These are phyloP conservation scores for Asterella californica DNA, from an alignment of 225 moss, liverwort and hornwort genomes.

Conservation along the genomic window DNA sequence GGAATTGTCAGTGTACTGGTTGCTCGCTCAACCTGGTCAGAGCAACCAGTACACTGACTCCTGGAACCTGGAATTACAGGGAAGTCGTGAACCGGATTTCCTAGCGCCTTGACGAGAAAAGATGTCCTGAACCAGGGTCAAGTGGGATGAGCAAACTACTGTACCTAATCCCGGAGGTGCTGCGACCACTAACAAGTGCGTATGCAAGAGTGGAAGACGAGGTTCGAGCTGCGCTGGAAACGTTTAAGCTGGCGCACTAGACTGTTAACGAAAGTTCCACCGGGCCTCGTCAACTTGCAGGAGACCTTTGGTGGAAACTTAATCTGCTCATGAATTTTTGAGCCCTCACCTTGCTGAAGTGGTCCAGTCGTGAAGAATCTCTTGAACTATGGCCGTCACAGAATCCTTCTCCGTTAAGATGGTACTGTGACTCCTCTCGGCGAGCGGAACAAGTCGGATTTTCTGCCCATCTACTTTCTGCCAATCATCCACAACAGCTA, in stretches of 20 bases:
- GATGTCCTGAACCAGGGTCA: no score
- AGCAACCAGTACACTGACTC: no score
- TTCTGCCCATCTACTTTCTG: slow-evolving; percentile 37
- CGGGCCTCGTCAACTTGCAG: background rate
- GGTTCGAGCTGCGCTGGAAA: background rate
- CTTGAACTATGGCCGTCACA: slow-evolving; percentile 32
- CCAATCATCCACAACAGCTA: slow-evolving; percentile 43
- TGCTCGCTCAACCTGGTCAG: no score
- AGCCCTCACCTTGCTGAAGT: background rate
- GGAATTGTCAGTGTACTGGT: no score
- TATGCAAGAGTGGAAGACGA: background rate
- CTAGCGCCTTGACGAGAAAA: no score
- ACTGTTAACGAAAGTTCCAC: background rate
- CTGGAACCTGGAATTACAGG: no score
- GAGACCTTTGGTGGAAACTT: background rate
- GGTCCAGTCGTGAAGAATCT: slow-evolving; percentile 38
- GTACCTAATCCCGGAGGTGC: background rate
- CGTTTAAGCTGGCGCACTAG: background rate
- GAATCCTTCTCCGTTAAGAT: slow-evolving; percentile 32
- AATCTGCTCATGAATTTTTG: background rate
- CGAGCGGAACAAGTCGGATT: slow-evolving; percentile 24
- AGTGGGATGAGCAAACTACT: background rate
- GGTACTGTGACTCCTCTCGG: slow-evolving; percentile 23
- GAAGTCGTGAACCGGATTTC: no score
- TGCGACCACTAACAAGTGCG: background rate